Percentiles rank a stretch among this genome's conserved stretches.
These are phyloP conservation scores for Erythrophleum ivorense DNA, from an alignment of 331 rosid species.

Conservation along the genomic window DNA sequence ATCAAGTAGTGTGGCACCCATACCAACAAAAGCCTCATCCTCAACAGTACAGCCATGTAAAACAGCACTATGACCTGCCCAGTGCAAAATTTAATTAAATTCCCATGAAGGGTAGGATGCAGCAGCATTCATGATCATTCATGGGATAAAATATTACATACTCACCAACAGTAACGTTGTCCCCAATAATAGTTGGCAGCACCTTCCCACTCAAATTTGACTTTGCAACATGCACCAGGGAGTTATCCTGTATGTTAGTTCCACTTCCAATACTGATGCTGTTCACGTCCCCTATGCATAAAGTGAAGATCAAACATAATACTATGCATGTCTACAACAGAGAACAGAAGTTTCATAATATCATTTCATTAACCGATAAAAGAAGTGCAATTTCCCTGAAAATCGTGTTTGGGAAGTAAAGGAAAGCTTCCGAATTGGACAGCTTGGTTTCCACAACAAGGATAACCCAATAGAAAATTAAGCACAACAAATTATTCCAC, in stretches of 20 bases:
- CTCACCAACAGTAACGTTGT: conserved; percentile 82
- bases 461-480: not conserved
- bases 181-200: conserved; percentile 79
- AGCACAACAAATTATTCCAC: not conserved
- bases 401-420: not conserved
- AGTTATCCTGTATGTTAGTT: conserved; percentile 88
- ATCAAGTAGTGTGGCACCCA: conserved; percentile 84
- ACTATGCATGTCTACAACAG: not conserved
- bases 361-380: not conserved
- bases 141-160: conserved; percentile 37
- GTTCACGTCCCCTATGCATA: conserved; percentile 76
- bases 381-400: not conserved
- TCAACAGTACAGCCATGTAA: conserved; percentile 85
- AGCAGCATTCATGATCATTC: conserved; percentile 22
- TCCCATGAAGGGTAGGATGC: conserved; percentile 4
- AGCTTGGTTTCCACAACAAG: not conserved
- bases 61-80: conserved; percentile 84
- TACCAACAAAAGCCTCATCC: conserved; percentile 91
- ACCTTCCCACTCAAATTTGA: conserved; percentile 83
- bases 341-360: conserved; percentile 16
- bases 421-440: conserved; percentile 1
- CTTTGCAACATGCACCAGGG: conserved; percentile 90
- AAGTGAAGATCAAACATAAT: conserved; percentile 19
- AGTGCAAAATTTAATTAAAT: conserved; percentile 7
- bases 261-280: conserved; percentile 78